Evolutionary conservation across 2,329 filamentous ascomycete genomes (phyloP), one percentile per base, ranked within the genome.

Genomic region (Exophiala bonariae): DNA sequence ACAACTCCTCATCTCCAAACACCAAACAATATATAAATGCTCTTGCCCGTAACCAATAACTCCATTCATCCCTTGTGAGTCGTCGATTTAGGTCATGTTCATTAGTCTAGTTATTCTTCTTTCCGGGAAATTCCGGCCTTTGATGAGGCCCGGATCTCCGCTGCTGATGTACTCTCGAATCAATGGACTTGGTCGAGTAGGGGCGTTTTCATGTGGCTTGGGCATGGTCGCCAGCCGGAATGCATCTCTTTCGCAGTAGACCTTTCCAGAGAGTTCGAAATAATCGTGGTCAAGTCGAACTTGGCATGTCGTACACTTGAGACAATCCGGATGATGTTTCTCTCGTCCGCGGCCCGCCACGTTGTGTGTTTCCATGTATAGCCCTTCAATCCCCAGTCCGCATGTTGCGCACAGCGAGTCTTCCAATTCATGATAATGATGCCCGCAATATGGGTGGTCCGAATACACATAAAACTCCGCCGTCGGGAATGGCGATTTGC

Each of bases 401-500:
- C 93, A 99, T 22, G 78, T 79, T 13, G 80, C 79, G 65, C 93
- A 99, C 1, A 96, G 72, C 37, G 89, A 95, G 41, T 86, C 86
- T 60, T 97, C 97, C 26, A 93, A 78, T 65, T 87, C 81, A 70
- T 99, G 93, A 65, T 97, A 99, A 68, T 97, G 90, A 40, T 85
- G 83, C 57, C 89, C 86, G 68, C 93, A 97, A 69, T 92, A 96
- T 0, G 93, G 93, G 49, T 82, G 78, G 68, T 99, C 89, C 55
- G 86, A 72, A 50, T 90, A 80, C 9, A 99, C 91, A 65, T 99
- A 99, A 61, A 97, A 97, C 49, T 93, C 90, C 1, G 89, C 81
- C 0, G 90, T 95, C 16, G 83, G 76, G 63, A 97, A 99, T 1
- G 90, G 85, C 44, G 83, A 78, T 9, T 76, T 75, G 72, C 93